Percentiles rank a stretch among this genome's conserved stretches.
Conservation (phyloP, 2,329 filamentous ascomycete genomes). For the Cryphonectria radicalis region DNA sequence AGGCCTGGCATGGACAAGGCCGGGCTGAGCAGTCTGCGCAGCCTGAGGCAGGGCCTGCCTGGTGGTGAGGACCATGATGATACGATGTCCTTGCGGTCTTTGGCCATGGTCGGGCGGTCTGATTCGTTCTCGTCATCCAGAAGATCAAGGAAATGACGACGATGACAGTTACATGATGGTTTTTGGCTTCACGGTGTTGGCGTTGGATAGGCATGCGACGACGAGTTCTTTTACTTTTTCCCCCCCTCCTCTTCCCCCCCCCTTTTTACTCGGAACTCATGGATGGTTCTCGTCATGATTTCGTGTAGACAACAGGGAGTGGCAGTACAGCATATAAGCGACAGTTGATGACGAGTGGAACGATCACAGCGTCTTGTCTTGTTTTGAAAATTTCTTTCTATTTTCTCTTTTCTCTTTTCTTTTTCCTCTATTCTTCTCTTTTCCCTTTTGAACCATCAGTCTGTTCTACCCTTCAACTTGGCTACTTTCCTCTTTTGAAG, state of each 20-base stretch:
- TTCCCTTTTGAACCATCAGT: neutral
- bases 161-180: neutral
- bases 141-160: slow-evolving; percentile 18
- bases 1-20: slow-evolving; percentile 28
- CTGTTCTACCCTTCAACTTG: neutral
- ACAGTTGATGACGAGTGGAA: neutral
- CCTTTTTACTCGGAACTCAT: neutral
- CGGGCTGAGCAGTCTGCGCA: slow-evolving; percentile 25
- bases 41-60: slow-evolving; percentile 22
- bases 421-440: neutral
- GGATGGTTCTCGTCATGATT: neutral
- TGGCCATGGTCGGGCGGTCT: slow-evolving; percentile 28
- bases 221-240: neutral
- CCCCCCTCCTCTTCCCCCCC: neutral
- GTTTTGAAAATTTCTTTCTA: neutral
- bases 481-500: neutral
- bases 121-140: slow-evolving; percentile 22
- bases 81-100: slow-evolving; percentile 23
- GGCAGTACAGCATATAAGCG: neutral
- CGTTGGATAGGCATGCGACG: neutral
- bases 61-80: slow-evolving; percentile 27
- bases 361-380: neutral
- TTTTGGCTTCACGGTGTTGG: neutral
- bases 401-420: neutral
- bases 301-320: neutral